These are phyloP conservation scores for Russula lepida DNA, from an alignment of 768 basidiomycete genomes.

Conservation along the genomic window DNA sequence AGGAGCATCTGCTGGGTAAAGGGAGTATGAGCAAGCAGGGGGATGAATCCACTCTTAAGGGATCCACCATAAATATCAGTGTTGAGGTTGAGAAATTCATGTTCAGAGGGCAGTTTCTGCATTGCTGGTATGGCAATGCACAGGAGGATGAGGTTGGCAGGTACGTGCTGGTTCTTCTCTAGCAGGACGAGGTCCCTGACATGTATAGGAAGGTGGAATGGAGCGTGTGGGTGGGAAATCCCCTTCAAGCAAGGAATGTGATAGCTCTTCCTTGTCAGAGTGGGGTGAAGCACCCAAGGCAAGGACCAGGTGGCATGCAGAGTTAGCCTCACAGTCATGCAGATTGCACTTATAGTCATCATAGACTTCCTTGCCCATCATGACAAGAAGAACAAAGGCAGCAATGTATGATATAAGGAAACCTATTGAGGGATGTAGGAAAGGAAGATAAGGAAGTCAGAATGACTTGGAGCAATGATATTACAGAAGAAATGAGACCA, in stretches of 20 bases:
- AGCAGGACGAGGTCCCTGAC: conserved; percentile 88
- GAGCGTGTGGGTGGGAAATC: conserved; percentile 40
- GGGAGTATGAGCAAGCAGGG: conserved; percentile 1
- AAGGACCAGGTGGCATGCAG: conserved; percentile 81
- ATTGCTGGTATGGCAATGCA: conserved; percentile 80
- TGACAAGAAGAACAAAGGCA: conserved; percentile 88
- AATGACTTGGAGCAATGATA: not conserved
- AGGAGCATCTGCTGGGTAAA: conserved; percentile 71
- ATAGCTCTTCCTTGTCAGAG: conserved; percentile 22
- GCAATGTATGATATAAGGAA: conserved; percentile 95
- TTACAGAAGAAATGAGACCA: conserved; percentile 21
- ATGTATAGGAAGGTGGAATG: conserved; percentile 79
- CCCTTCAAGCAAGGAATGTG: conserved; percentile 19
- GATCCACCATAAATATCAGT: conserved; percentile 82
- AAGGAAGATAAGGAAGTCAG: not conserved
- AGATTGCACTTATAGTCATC: conserved; percentile 94
- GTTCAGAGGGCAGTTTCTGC: conserved; percentile 62
- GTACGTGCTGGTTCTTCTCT: conserved; percentile 96
- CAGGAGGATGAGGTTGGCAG: conserved; percentile 86
- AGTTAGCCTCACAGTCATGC: conserved; percentile 92
- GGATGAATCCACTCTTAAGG: not conserved
- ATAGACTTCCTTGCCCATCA: conserved; percentile 98
- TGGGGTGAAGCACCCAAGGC: conserved; percentile 37
- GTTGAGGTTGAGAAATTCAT: conserved; percentile 49
- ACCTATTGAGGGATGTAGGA: conserved; percentile 37